Conservation (phyloP, 495 filamentous ascomycete species). For the Aspergillus conjunctus region DNA sequence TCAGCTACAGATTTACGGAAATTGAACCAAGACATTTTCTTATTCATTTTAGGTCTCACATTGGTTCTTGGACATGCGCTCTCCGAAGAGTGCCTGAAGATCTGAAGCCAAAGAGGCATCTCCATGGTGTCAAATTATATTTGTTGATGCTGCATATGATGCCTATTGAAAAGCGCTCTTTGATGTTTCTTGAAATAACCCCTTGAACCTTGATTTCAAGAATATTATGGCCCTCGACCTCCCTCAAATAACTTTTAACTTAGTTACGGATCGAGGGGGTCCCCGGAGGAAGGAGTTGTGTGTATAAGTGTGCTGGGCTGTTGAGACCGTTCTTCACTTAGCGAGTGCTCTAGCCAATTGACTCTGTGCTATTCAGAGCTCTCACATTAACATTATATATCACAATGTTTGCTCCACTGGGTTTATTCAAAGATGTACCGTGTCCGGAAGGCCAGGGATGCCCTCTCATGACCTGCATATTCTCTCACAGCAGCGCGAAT, state of each 20-base stretch:
- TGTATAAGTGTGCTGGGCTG: too few species aligned
- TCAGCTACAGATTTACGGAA: too few species aligned
- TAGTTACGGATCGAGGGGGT: not conserved
- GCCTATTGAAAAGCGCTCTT: not conserved
- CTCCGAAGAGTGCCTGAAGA: too few species aligned
- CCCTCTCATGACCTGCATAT: constrained; percentile 60
- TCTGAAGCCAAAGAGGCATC: too few species aligned
- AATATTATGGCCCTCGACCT: not conserved
- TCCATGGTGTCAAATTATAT: too few species aligned
- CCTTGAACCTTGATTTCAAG: not conserved
- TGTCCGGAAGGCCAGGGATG: constrained; percentile 65
- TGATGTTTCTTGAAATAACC: constrained; percentile 1
- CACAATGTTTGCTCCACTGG: constrained; percentile 67
- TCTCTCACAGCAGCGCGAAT: constrained; percentile 48
- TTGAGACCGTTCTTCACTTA: not conserved
- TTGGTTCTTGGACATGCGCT: too few species aligned
- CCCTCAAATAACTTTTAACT: not conserved
- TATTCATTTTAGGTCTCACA: too few species aligned
- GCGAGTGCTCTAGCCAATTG: not conserved
- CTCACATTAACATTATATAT: constrained; percentile 21
- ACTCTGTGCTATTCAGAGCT: not conserved
- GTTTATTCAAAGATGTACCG: constrained; percentile 62
- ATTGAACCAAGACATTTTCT: too few species aligned
- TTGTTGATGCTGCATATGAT: too few species aligned
- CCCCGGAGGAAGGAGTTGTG: too few species aligned